Evolutionary conservation across 140 eudicot species (phyloP).

Genomic region (Erigeron philadelphicus): DNA sequence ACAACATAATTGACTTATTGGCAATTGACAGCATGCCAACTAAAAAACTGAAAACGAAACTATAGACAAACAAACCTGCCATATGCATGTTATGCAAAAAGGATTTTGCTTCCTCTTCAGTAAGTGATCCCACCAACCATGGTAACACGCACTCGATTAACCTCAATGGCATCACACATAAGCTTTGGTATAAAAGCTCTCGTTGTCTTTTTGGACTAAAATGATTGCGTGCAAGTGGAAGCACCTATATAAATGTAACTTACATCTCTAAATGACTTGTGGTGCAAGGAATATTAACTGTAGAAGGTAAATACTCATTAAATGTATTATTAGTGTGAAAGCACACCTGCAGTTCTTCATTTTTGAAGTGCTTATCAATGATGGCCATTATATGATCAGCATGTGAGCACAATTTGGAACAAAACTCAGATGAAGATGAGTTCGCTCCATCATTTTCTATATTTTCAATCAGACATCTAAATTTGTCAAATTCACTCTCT

Average conservation of each 20-base stretch:
- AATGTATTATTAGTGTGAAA: slow-evolving; percentile 1
- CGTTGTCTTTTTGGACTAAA: slow-evolving; percentile 65
- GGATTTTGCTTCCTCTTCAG: slow-evolving; percentile 76
- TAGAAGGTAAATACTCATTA: slow-evolving; percentile 2
- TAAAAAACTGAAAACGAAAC: background rate
- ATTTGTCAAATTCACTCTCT: slow-evolving; percentile 79
- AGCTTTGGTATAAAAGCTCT: slow-evolving; percentile 79
- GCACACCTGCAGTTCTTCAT: slow-evolving; percentile 84
- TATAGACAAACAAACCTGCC: slow-evolving; percentile 65
- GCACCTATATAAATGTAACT: slow-evolving; percentile 54
- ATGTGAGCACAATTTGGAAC: slow-evolving; percentile 67
- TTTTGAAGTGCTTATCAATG: slow-evolving; percentile 72
- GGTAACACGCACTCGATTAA: slow-evolving; percentile 93
- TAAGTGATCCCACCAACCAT: slow-evolving; percentile 87
- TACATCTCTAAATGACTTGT: background rate
- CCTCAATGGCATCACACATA: slow-evolving; percentile 96
- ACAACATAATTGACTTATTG: slow-evolving; percentile 10
- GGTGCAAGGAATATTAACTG: background rate
- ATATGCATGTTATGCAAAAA: slow-evolving; percentile 80
- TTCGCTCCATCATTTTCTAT: slow-evolving; percentile 74
- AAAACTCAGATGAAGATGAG: slow-evolving; percentile 81
- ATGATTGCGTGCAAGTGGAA: slow-evolving; percentile 83
- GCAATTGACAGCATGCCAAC: background rate
- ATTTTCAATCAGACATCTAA: slow-evolving; percentile 75
- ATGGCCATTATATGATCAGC: slow-evolving; percentile 91